Evolutionary conservation across 2,329 filamentous ascomycete species (phyloP), one percentile per base, ranked within the genome.

Genomic region (Exophiala aquamarina): DNA sequence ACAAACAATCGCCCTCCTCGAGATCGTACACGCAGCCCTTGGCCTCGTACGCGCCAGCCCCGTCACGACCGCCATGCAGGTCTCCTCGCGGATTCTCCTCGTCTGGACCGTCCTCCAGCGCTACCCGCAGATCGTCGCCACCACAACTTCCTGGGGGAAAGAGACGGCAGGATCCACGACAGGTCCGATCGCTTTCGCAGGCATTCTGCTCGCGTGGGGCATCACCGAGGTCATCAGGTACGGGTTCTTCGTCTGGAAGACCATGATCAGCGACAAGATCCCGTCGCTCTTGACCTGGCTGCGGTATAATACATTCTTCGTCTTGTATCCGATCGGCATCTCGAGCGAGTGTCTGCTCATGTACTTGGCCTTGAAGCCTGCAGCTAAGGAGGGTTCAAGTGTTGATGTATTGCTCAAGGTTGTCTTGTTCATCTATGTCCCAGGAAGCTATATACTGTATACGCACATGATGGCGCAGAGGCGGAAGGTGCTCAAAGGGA

Each of bases 381-480:
- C 86, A 2, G 82, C 82, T 39, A 71, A 60, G 55, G 66, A 71
- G 56, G 73, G 67, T 56, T 72, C 70, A 61, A 70, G 68, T 61
- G 81, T 75, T 61, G 78, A 77, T 44, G 84, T 76, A 60, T 72
- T 77, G 44, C 70, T 92, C 59, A 81, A 82, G 61, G 75, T 70
- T 4, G 78, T 92, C 28, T 62, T 95, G 60, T 76, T 78, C 4
- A 75, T 89, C 45, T 96, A 95, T 67, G 78, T 94, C 35, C 90
- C 90, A 35, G 86, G 88, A 63, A 81, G 87, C 3, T 95, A 93
- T 62, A 79, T 94, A 46, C 71, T 97, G 48, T 97, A 93, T 66
- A 89, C 87, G 17, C 87, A 98, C 70, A 97, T 98, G 93, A 88
- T 97, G 76, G 77, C 78, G 52, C 93, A 98, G 77, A 78, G 92